These are phyloP conservation scores for Aureobasidium sp. DNA, from an alignment of 2,329 filamentous ascomycete genomes.

Conservation along the genomic window DNA sequence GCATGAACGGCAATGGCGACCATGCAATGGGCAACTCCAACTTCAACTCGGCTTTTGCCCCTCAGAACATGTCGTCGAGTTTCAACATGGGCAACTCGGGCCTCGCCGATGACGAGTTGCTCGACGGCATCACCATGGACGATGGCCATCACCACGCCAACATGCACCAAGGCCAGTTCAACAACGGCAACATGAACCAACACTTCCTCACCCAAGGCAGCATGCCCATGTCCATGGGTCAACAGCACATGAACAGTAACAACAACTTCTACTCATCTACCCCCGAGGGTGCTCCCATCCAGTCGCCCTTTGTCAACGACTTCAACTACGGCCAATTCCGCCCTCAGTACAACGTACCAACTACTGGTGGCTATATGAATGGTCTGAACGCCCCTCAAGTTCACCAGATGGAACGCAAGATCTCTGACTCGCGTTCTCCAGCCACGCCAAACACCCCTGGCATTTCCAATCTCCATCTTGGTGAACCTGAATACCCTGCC, in stretches of 20 bases:
- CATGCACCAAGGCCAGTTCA: constrained; percentile 25
- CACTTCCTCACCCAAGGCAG: constrained; percentile 14
- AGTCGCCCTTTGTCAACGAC: constrained; percentile 76
- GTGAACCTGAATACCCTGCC: constrained; percentile 47
- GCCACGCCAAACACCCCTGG: constrained; percentile 82
- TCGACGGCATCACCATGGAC: constrained; percentile 60
- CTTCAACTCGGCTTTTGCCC: constrained; percentile 51
- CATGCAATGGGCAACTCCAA: constrained; percentile 44
- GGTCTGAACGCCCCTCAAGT: constrained; percentile 29
- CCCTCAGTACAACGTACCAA: constrained; percentile 32
- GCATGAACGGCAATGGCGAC: constrained; percentile 18
- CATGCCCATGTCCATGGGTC: constrained; percentile 21
- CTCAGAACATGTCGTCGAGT: constrained; percentile 56
- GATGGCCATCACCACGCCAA: constrained; percentile 31
- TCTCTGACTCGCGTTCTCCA: constrained; percentile 68
- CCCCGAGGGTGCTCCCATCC: constrained; percentile 83
- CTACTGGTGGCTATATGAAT: constrained; percentile 20
- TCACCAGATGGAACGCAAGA: constrained; percentile 48
- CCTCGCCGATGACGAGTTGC: constrained; percentile 81
- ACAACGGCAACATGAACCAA: constrained; percentile 17
- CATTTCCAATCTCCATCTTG: constrained; percentile 64
- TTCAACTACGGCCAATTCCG: constrained; percentile 75
- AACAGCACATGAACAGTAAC: constrained; percentile 31
- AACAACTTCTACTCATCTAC: constrained; percentile 74
- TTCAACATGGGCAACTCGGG: constrained; percentile 72